Percentiles rank a stretch among this genome's conserved stretches.
Evolutionary conservation across 139 green algal genomes (phyloP).

Genomic region (Tetradesmus lagerheimii): DNA sequence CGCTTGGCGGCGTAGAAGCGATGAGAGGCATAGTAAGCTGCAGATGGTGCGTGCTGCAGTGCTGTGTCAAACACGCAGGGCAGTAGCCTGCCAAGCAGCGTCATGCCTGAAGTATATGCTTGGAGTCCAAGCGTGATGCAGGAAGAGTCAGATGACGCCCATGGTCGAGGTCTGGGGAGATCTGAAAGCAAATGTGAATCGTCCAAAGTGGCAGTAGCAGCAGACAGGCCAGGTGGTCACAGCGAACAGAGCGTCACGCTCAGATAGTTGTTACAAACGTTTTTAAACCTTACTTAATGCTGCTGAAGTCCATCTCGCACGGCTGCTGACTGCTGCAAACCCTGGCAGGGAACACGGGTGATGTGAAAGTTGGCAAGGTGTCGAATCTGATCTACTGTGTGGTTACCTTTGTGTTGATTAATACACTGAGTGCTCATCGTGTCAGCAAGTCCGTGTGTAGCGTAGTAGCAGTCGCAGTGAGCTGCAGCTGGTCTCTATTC

Average conservation of each 20-base stretch:
- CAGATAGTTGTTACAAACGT: too few relatives aligned
- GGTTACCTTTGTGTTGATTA: too few relatives aligned
- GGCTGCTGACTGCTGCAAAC: not conserved
- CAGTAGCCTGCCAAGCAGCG: not conserved
- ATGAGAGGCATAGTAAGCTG: not conserved
- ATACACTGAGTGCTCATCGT: not conserved
- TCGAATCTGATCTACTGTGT: too few relatives aligned
- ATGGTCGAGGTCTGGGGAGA: not conserved
- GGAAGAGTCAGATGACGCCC: not conserved
- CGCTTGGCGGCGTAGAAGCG: slow-evolving; percentile 1
- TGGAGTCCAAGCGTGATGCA: not conserved
- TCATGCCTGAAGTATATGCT: not conserved
- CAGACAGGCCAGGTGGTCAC: not conserved
- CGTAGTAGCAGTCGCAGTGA: not conserved
- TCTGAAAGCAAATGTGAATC: not conserved
- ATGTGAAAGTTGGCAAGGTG: too few relatives aligned
- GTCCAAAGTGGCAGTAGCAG: not conserved
- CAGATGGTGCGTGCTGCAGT: not conserved
- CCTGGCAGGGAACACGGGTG: not conserved
- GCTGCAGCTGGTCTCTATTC: not conserved
- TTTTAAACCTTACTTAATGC: too few relatives aligned
- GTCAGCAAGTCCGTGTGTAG: not conserved
- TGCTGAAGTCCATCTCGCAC: not conserved
- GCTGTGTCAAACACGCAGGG: not conserved
- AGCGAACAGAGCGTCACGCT: too few relatives aligned